Evolutionary conservation across 768 basidiomycete species (phyloP).

Genomic region (Leccinellum luteum): DNA sequence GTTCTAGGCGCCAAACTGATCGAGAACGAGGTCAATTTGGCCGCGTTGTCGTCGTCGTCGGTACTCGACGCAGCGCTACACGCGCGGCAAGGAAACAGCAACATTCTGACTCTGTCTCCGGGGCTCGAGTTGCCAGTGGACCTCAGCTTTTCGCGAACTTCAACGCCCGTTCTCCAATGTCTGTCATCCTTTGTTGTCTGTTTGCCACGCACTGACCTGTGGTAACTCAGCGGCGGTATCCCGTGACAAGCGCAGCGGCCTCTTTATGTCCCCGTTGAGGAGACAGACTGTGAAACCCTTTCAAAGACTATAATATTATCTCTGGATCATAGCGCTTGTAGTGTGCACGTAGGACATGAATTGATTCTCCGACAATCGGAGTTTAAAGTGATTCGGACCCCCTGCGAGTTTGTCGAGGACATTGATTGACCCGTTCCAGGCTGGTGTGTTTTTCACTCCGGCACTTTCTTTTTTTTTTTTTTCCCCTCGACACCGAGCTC

Average conservation of each 20-base stretch:
- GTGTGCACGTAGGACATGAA: background rate
- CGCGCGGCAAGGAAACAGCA: background rate
- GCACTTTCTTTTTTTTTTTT: conserved; percentile 28
- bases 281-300: conserved; percentile 13
- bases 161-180: conserved; percentile 4
- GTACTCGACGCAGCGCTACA: conserved; percentile 1
- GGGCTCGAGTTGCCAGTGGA: conserved; percentile 3
- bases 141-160: background rate
- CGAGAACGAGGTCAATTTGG: background rate
- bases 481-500: conserved; percentile 31
- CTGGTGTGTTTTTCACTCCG: conserved; percentile 31
- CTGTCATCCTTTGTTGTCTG: background rate
- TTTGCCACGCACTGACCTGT: background rate
- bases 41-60: conserved; percentile 5
- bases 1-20: background rate
- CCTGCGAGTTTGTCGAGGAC: conserved; percentile 16
- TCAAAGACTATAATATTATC: conserved; percentile 14
- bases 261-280: conserved; percentile 7
- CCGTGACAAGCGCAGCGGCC: background rate
- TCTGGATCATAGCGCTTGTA: too few relatives aligned
- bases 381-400: conserved; percentile 13
- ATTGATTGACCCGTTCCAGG: conserved; percentile 25
- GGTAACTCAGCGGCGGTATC: conserved; percentile 2
- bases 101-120: background rate
- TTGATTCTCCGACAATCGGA: conserved; percentile 23